Base-by-base conservation (phyloP, 2,329 filamentous ascomycete genomes). In the Stemphylium vesicarium region DNA sequence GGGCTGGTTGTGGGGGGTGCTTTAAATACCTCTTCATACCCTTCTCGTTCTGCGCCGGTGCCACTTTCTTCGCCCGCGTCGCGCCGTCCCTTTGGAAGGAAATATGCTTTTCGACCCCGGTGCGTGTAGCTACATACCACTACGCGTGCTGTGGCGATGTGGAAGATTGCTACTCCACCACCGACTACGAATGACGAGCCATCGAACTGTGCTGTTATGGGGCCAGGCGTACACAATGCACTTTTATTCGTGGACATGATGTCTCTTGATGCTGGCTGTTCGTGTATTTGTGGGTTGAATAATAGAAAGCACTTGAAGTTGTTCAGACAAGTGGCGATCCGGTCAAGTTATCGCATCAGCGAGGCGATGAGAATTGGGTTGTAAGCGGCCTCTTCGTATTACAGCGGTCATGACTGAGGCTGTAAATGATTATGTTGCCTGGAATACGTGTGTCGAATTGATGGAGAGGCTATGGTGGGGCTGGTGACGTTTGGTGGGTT, bases 121-220 rank as follows among this genome's bases (percentile, higher is more conserved):
- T 48, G 79, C 70, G 12, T 64, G 65, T 53, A 80, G 56, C 77
- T 79, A 69, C 80, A 82, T 10, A 83, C 64, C 1, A 82, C 80
- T 1, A 82, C 79, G 35, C 80, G 68, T 5, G 65, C 63, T 7
- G 75, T 73, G 1, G 78, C 77, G 20, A 82, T 60, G 57, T 82
- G 81, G 67, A 82, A 83, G 36, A 82, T 82, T 2, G 79, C 80
- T 0, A 81, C 79, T 12, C 81, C 81, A 4, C 64, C 70, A 13
- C 70, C 70, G 2, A 69, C 57, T 2, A 74, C 63, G 38, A 74
- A 65, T 11, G 70, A 53, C n/a, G 68, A 56, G 33, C 68, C 62
- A 12, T 71, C 37, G 32, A 63, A 73, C n/a, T 72, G 67, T 9
- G 68, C 68, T 9, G 65, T 42, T n/a, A 60, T 24, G 2, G 68